These are phyloP conservation scores for Tuber calosporum DNA, from an alignment of 495 filamentous ascomycete species.

Conservation along the genomic window DNA sequence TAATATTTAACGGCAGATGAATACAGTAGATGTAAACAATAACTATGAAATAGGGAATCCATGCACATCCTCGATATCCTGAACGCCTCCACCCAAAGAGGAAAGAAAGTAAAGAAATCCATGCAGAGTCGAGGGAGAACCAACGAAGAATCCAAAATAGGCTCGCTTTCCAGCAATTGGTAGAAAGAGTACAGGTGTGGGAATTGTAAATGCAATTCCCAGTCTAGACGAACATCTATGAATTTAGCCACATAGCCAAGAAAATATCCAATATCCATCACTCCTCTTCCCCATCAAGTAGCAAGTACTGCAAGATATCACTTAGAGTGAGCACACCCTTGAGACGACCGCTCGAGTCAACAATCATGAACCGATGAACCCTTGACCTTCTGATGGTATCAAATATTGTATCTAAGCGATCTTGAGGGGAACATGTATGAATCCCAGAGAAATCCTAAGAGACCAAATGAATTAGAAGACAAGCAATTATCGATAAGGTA, in stretches of 20 bases:
- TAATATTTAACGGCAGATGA: not conserved
- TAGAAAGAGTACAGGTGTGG: not conserved
- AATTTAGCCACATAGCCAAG: not conserved
- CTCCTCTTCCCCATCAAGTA: slow-evolving; percentile 74
- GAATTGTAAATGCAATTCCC: not conserved
- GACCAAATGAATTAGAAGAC: slow-evolving; percentile 22
- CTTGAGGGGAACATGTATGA: slow-evolving; percentile 87
- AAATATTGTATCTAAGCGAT: slow-evolving; percentile 90
- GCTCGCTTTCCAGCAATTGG: not conserved
- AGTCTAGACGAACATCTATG: not conserved
- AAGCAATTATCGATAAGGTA: not conserved
- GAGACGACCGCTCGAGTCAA: slow-evolving; percentile 77
- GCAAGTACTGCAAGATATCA: slow-evolving; percentile 91
- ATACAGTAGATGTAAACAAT: not conserved
- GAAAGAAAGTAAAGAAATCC: not conserved
- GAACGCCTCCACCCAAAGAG: slow-evolving; percentile 1
- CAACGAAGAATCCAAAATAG: not conserved
- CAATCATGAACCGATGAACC: slow-evolving; percentile 85
- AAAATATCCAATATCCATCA: slow-evolving; percentile 34
- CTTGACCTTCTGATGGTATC: slow-evolving; percentile 92
- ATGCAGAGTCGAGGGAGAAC: not conserved
- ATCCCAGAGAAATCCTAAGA: slow-evolving; percentile 83
- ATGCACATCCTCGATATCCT: not conserved
- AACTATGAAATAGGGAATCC: not conserved
- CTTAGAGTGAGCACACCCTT: slow-evolving; percentile 88